Base-by-base conservation (phyloP, 768 basidiomycete species). In the Pisolithus microcarpus region DNA sequence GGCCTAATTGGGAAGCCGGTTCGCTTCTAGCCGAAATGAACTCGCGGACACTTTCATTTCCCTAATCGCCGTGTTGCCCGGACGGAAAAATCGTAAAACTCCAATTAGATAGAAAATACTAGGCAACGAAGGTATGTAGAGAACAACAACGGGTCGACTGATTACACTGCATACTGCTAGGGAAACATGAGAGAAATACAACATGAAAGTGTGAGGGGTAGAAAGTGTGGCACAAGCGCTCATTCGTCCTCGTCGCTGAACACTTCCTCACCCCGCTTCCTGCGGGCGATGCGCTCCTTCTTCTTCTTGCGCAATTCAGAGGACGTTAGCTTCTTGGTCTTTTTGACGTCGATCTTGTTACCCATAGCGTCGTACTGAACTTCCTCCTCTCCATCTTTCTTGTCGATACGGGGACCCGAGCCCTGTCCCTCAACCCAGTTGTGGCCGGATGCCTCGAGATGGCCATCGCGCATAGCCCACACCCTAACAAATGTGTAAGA, bases 391-490 rank as follows among this genome's bases (percentile, higher is more conserved):
- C 85, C 94, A 6, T 81, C 87, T 64, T 81, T 81, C 82, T 92
- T 88, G 80, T 96, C 96, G 61, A 99, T 98, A 52, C 94, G 84
- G 40, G 92, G 70, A 10, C 95, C 95, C 18, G 91, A 78, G 50
- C 96, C 96, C 71, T 99, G 96, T 44, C 96, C 96, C 73, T 98
- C 96, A 64, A 96, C 92, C 95, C 94, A 96, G 81, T 96, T 95
- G 79, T 95, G 92, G 55, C 93, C 94, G 40, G 94, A 97, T 6
- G 95, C 92, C 75, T 94, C 91, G 57, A 98, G 84, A 61, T 77
- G 84, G 63, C 96, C 96, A 67, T 98, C 91, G 46, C 88, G 85
- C 96, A 98, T 99, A 38, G 96, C 95, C 96, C 96, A 98, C 38
- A 98, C 93, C 76, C 75, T 76, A 51, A 11, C 26, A 21, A 51